These are phyloP conservation scores for Piloderma croceum DNA, from an alignment of 768 basidiomycete species.

Conservation along the genomic window DNA sequence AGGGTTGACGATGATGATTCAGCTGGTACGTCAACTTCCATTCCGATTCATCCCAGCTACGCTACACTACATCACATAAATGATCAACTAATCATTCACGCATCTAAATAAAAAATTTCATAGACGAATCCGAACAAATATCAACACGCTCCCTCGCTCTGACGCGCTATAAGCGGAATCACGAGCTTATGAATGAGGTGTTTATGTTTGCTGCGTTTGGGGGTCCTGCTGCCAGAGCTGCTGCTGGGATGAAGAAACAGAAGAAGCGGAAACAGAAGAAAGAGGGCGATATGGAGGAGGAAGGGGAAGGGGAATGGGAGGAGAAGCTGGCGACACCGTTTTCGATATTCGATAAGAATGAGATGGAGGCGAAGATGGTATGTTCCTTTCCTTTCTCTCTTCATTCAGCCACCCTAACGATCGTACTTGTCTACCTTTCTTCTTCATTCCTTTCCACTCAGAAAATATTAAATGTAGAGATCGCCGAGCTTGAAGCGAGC, in stretches of 20 bases:
- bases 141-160: slow-evolving; percentile 68
- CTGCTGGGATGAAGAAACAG: not conserved
- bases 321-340: slow-evolving; percentile 41
- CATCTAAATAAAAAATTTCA: too few species aligned
- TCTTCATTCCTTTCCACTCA: too few species aligned
- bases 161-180: slow-evolving; percentile 71
- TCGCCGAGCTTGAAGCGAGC: too few species aligned
- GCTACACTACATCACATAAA: not conserved
- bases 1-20: slow-evolving; percentile 57
- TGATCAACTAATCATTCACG: too few species aligned
- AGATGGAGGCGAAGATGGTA: slow-evolving; percentile 54
- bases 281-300: slow-evolving; percentile 2
- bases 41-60: not conserved
- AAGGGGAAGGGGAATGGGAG: slow-evolving; percentile 40
- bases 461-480: too few species aligned
- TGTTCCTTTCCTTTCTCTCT: too few species aligned
- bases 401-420: too few species aligned
- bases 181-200: slow-evolving; percentile 81
- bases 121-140: slow-evolving; percentile 65
- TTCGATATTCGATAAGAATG: slow-evolving; percentile 53
- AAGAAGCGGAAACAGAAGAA: slow-evolving; percentile 5
- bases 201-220: slow-evolving; percentile 72
- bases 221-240: slow-evolving; percentile 4
- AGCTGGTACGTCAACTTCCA: slow-evolving; percentile 38
- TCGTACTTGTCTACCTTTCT: too few species aligned